Percentiles rank a stretch among this genome's conserved stretches.
These are phyloP conservation scores for Haplosporangium gracile DNA, from an alignment of 192 early-diverging fungal species.

Conservation along the genomic window DNA sequence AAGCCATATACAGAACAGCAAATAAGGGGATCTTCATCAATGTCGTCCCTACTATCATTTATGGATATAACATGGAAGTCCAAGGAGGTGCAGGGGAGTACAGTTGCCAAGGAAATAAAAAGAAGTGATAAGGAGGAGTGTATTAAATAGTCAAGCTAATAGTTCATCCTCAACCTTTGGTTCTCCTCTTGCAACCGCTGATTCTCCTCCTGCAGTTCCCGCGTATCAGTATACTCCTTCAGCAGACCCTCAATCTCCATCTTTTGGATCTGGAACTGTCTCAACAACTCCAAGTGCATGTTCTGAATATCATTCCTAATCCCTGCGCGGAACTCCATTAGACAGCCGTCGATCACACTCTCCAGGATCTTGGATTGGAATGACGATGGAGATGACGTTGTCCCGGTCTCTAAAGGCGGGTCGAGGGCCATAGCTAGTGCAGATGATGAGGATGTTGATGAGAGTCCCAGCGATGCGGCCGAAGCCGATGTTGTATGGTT, in stretches of 20 bases:
- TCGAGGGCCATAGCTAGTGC: background rate
- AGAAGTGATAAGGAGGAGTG: background rate
- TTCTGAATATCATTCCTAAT: conserved; percentile 75
- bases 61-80: no score
- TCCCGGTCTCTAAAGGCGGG: background rate
- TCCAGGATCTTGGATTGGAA: conserved; percentile 63
- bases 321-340: conserved; percentile 68
- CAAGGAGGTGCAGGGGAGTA: no score
- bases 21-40: no score
- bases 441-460: background rate
- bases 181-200: conserved; percentile 71
- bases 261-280: conserved; percentile 79
- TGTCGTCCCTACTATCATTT: no score
- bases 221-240: conserved; percentile 60
- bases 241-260: conserved; percentile 73
- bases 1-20: no score
- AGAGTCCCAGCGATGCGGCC: background rate
- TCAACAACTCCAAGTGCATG: conserved; percentile 77
- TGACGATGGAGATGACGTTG: background rate
- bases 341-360: conserved; percentile 70
- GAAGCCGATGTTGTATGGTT: background rate
- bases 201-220: conserved; percentile 68
- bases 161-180: conserved; percentile 60
- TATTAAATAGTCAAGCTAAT: conserved; percentile 10
- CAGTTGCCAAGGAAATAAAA: no score